These are phyloP conservation scores for Trichopus zeylanicus DNA, from an alignment of 116 monocot species.

Conservation along the genomic window DNA sequence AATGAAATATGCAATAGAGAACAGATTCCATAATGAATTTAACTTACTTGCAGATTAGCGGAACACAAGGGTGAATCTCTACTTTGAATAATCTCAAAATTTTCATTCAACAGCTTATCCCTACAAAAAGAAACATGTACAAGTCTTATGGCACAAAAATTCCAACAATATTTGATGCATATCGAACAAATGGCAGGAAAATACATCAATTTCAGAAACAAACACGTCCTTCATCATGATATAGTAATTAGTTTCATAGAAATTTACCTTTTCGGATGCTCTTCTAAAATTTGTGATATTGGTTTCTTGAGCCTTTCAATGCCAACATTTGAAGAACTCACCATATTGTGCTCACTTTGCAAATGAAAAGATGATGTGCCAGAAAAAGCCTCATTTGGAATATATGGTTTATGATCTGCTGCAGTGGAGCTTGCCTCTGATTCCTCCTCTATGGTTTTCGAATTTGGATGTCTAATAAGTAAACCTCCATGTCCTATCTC, in stretches of 20 bases:
- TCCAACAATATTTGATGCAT: background rate
- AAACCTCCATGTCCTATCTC: slow-evolving; percentile 87
- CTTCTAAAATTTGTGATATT: slow-evolving; percentile 1
- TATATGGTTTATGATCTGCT: slow-evolving; percentile 29
- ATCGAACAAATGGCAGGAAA: background rate
- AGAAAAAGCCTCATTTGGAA: slow-evolving; percentile 23
- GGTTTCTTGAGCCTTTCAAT: slow-evolving; percentile 10
- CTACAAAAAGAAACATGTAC: slow-evolving; percentile 7
- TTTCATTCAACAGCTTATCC: slow-evolving; percentile 39
- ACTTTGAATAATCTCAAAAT: slow-evolving; percentile 27
- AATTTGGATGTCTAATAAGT: slow-evolving; percentile 60
- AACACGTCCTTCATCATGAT: background rate
- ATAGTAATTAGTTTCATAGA: background rate
- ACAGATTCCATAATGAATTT: background rate
- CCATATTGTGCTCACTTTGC: slow-evolving; percentile 31
- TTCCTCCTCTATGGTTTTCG: slow-evolving; percentile 68
- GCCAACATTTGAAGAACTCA: slow-evolving; percentile 12
- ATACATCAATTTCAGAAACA: background rate
- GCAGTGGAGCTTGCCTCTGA: slow-evolving; percentile 91
- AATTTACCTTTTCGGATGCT: slow-evolving; percentile 17
- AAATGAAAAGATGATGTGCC: slow-evolving; percentile 31
- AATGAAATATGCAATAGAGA: too few relatives aligned
- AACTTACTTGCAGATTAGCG: slow-evolving; percentile 56
- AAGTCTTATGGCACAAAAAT: background rate
- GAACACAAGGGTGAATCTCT: slow-evolving; percentile 45